phyloP scores from a whole-genome alignment of 2,329 filamentous ascomycete genomes.

The Aspergillus transmontanensis region DNA sequence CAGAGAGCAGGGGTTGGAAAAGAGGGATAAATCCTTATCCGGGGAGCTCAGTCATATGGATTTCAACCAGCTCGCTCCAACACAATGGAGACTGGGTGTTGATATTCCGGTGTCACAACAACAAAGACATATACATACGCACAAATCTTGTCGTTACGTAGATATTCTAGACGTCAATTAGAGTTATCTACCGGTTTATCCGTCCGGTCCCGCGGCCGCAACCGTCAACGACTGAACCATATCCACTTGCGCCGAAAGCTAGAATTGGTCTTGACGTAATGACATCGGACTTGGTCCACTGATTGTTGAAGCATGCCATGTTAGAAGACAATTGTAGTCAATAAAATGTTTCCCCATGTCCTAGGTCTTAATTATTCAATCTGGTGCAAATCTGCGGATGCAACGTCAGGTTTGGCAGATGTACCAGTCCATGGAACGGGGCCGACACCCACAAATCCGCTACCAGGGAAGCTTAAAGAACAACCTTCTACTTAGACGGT shows the following conservation, averaged over 20 bases:
- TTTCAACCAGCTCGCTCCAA: no score
- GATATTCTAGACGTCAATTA: neutral
- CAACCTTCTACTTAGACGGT: neutral
- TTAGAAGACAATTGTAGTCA: neutral
- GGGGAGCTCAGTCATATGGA: neutral
- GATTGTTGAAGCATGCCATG: neutral
- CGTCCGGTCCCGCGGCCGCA: neutral
- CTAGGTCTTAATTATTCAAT: neutral
- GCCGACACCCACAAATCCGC: neutral
- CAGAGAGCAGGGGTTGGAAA: neutral
- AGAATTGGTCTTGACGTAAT: neutral
- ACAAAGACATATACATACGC: neutral
- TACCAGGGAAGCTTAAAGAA: neutral
- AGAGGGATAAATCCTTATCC: neutral
- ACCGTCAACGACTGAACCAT: neutral
- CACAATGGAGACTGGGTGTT: neutral
- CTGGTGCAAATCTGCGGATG: no score
- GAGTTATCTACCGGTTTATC: neutral
- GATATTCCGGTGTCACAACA: neutral
- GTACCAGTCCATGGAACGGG: no score
- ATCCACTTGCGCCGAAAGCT: neutral
- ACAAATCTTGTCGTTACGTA: neutral
- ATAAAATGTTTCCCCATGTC: neutral
- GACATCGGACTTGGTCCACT: no score
- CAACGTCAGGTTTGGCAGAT: no score